Percentiles rank a stretch among this genome's conserved stretches.
These are phyloP conservation scores for Rosellinia necatrix DNA, from an alignment of 2,329 filamentous ascomycete genomes.

Conservation along the genomic window DNA sequence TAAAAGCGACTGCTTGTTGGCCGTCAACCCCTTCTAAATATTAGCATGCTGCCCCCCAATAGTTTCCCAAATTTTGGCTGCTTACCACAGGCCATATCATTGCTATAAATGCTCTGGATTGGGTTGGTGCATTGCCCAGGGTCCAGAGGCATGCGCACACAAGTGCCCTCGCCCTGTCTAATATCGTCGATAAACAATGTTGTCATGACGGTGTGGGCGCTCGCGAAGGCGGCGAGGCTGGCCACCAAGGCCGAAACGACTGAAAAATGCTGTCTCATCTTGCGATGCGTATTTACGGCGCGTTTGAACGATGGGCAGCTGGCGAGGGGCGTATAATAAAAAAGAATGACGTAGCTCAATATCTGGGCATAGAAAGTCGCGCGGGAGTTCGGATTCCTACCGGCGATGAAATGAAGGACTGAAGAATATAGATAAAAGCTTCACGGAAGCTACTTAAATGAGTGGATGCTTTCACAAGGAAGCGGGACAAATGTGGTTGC, in stretches of 20 bases:
- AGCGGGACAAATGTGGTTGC: neutral
- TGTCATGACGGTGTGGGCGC: constrained; percentile 67
- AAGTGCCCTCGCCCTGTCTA: constrained; percentile 72
- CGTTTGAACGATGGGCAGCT: neutral
- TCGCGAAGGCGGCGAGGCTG: constrained; percentile 44
- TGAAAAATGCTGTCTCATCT: constrained; percentile 44
- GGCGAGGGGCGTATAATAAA: neutral
- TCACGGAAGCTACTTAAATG: constrained; percentile 24
- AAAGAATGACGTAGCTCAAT: neutral
- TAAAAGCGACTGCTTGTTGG: constrained; percentile 50
- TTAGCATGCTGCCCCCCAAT: constrained; percentile 31
- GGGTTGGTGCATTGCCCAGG: constrained; percentile 59
- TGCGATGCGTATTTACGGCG: neutral
- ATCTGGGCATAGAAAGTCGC: neutral
- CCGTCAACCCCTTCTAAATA: constrained; percentile 48
- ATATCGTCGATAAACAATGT: constrained; percentile 65
- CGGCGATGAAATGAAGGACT: constrained; percentile 6
- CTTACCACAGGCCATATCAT: constrained; percentile 74
- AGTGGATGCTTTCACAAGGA: constrained; percentile 10
- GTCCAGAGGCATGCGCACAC: constrained; percentile 68
- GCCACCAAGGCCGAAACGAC: constrained; percentile 43
- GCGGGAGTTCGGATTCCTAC: neutral
- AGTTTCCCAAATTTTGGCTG: constrained; percentile 28
- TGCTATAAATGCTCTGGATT: constrained; percentile 59
- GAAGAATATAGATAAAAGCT: constrained; percentile 16